These are phyloP conservation scores for Hortaea werneckii DNA, from an alignment of 2,329 filamentous ascomycete genomes.

Conservation along the genomic window DNA sequence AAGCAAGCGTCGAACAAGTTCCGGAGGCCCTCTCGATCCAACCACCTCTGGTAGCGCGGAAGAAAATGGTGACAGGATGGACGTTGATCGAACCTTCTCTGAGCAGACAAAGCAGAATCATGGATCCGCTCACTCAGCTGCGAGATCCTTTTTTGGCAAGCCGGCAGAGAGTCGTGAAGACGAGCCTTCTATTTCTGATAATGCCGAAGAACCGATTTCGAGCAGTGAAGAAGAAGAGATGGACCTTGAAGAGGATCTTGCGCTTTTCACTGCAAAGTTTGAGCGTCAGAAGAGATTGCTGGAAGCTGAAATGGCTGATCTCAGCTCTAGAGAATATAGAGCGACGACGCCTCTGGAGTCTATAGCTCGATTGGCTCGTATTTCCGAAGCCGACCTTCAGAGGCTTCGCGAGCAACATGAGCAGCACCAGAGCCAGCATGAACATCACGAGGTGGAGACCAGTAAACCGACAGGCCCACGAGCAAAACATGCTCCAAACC, in stretches of 20 bases:
- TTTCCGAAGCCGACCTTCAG: slow-evolving; percentile 25
- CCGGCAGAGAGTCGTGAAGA: slow-evolving; percentile 10
- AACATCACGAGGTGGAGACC: slow-evolving; percentile 17
- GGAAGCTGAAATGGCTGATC: slow-evolving; percentile 33
- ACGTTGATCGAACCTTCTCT: background rate
- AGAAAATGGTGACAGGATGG: background rate
- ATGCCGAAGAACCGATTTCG: slow-evolving; percentile 16
- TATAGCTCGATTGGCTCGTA: slow-evolving; percentile 31
- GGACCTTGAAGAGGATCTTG: slow-evolving; percentile 38
- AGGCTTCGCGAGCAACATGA: slow-evolving; percentile 12
- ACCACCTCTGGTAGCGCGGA: background rate
- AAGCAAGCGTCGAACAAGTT: background rate
- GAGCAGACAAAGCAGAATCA: slow-evolving; percentile 3
- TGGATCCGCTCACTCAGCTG: slow-evolving; percentile 15
- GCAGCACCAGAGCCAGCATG: slow-evolving; percentile 9
- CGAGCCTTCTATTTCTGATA: slow-evolving; percentile 11
- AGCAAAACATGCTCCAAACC: slow-evolving; percentile 9
- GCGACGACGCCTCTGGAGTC: slow-evolving; percentile 35
- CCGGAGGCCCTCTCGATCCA: background rate
- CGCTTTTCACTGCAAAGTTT: slow-evolving; percentile 37
- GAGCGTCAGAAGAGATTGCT: slow-evolving; percentile 35
- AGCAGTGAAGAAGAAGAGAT: slow-evolving; percentile 39
- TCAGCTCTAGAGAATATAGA: slow-evolving; percentile 32
- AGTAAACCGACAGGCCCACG: slow-evolving; percentile 9
- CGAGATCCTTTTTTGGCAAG: slow-evolving; percentile 24